Evolutionary conservation across 2,329 filamentous ascomycete genomes (phyloP).

Genomic region (Colletotrichum sp.): DNA sequence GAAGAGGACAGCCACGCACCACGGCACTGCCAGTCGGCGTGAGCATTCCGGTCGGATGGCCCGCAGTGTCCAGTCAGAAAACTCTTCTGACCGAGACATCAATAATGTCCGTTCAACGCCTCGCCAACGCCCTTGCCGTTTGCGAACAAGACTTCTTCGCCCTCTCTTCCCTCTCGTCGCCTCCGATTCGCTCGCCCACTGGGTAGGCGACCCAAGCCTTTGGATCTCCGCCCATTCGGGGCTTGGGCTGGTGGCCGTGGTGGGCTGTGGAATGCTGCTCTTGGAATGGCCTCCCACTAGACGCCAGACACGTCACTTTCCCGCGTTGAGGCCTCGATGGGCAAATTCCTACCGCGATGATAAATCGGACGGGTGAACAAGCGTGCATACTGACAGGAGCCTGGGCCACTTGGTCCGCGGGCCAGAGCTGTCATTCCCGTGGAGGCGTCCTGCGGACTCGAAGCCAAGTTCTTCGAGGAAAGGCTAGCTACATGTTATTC

Average conservation of each 20-base stretch:
- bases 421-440: slow-evolving; percentile 3
- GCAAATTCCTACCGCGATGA: background rate
- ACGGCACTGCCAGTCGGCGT: background rate
- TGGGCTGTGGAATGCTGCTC: background rate
- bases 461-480: background rate
- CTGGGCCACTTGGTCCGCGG: background rate
- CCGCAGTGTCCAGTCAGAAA: background rate
- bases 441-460: background rate
- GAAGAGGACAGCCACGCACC: background rate
- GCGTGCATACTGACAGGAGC: background rate
- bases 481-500: background rate
- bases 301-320: background rate
- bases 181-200: background rate
- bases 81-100: slow-evolving; percentile 13
- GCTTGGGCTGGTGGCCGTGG: background rate
- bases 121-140: slow-evolving; percentile 4
- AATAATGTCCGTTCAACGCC: slow-evolving; percentile 9
- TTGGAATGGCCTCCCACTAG: slow-evolving; percentile 1
- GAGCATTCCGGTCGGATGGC: background rate
- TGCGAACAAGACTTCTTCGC: slow-evolving; percentile 1
- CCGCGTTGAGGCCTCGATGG: background rate
- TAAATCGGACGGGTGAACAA: background rate
- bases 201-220: background rate
- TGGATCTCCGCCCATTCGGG: background rate
- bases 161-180: background rate